A percentile compares a stretch with the other conserved stretches of the same genome.
Conservation (phyloP, 2,329 filamentous ascomycete species). For the Pyricularia sp. region DNA sequence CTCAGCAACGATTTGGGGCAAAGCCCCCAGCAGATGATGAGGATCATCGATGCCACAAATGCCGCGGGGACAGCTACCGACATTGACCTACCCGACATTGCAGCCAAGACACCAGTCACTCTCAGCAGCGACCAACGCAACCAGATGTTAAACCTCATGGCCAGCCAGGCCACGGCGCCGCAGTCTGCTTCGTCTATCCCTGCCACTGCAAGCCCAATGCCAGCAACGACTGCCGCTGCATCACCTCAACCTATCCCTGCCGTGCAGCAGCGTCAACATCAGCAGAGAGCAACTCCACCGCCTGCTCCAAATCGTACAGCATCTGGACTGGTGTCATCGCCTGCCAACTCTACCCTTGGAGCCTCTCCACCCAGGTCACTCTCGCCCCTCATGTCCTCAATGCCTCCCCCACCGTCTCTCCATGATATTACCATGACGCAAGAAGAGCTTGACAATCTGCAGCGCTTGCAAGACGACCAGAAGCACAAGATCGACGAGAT, state of each 20-base stretch:
- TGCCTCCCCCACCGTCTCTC: slow-evolving; percentile 35
- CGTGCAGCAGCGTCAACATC: not conserved
- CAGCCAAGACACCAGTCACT: slow-evolving; percentile 40
- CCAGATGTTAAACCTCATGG: slow-evolving; percentile 47
- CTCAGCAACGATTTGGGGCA: slow-evolving; percentile 45
- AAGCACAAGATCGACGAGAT: slow-evolving; percentile 64
- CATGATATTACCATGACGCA: slow-evolving; percentile 55
- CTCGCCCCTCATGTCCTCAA: slow-evolving; percentile 35
- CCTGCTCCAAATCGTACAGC: not conserved
- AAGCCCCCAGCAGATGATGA: slow-evolving; percentile 50
- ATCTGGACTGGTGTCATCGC: not conserved
- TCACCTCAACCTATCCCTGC: slow-evolving; percentile 5
- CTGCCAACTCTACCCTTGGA: not conserved
- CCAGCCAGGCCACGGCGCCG: slow-evolving; percentile 17
- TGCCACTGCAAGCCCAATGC: slow-evolving; percentile 4
- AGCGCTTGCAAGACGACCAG: slow-evolving; percentile 68
- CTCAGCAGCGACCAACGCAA: slow-evolving; percentile 44
- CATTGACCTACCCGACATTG: slow-evolving; percentile 42
- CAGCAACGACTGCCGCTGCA: slow-evolving; percentile 11
- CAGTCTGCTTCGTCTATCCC: slow-evolving; percentile 12
- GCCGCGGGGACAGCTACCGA: slow-evolving; percentile 30
- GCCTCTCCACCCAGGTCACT: slow-evolving; percentile 6
- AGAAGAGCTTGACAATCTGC: slow-evolving; percentile 64
- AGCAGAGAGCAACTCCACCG: not conserved
- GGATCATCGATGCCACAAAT: slow-evolving; percentile 51